Base-by-base conservation (phyloP, 768 basidiomycete species). In the Favolaschia claudopus region DNA sequence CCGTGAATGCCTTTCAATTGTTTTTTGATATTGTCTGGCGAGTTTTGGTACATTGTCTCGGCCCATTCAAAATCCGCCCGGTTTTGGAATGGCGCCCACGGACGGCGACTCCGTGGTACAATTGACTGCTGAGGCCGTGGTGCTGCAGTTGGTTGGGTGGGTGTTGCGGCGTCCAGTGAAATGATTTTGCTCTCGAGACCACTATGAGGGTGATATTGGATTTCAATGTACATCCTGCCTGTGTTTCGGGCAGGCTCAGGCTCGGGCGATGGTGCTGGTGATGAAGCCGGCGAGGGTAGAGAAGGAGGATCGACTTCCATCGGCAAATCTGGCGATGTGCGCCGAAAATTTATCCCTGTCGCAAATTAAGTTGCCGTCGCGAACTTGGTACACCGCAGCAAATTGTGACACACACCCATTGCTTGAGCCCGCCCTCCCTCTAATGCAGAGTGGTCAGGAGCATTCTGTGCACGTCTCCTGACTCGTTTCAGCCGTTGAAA, bases 191-290 rank as follows among this genome's bases (percentile, higher is more conserved):
- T 29, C 9, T n/a, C 9, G 24, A 22, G 47, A 20, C 49, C 49
- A 27, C 57, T 58, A 49, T 58, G 57, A 10, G 57, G 57, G 45
- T 58, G 57, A 42, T 58, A 50, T 29, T 58, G 40, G 29, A 58
- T 58, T 45, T 58, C 57, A n/a, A 58, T 51, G 15, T 44, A 36
- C 5, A 56, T 37, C 27, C 46, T n/a, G 17, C n/a, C 46, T 46
- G 12, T 20, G 55, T 22, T 19, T 22, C 7, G 8, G n/a, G n/a
- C n/a, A n/a, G n/a, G n/a, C n/a, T n/a, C n/a, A n/a, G n/a, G n/a
- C n/a, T n/a, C n/a, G n/a, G n/a, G n/a, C n/a, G n/a, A n/a, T n/a
- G n/a, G 39, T 10, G 9, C 19, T 10, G 39, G 39, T 20, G 39
- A 10, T 22, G 39, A 22, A 17, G 39, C 8, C 19, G 8, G 9